Evolutionary conservation across 192 early-diverging fungal species (phyloP), one percentile per base, ranked within the genome.

Genomic region (Coemansia sp.): DNA sequence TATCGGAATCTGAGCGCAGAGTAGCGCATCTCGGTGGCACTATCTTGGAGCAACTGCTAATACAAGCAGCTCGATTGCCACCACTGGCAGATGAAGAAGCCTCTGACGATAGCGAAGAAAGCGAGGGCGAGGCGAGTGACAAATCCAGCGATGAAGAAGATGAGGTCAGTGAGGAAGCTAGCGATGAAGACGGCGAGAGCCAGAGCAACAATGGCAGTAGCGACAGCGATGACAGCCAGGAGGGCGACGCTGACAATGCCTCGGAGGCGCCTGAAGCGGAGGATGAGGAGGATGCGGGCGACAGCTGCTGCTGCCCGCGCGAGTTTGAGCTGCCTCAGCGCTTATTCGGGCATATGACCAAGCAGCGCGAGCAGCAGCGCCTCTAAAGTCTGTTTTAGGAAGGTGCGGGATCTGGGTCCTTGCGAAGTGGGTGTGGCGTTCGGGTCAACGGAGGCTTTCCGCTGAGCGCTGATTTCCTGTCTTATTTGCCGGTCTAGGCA

Each of bases 21-120:
- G 31, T 50, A 13, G 71, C 74, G 31, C 69, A 52, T 36, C 22
- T 72, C 13, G 72, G 65, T n/a, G 75, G 75, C 2, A 41, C 18
- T 65, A 70, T 82, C 58, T 66, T 82, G 43, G 80, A 82, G 75
- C 80, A 82, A 65, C 50, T 82, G 12, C 31, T 76, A 62, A 66
- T 77, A 34, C 80, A 69, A 62, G 80, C 80, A 16, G 52, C 71
- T 29, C 71, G 66, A 2, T n/a, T 82, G 20, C 71, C 80, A 10
- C 58, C 36, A n/a, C 62, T 52, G 27, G 38, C 65, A 8, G 65
- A 49, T 7, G 65, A 73, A 8, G 36, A 52, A 9, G 41, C 31
- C 22, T 60, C 64, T 3, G 64, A 13, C 36, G 64, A 66, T 1
- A 12, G 12, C 11, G 71, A 58, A 38, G 53, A 58, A 13, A 69